Conservation (phyloP, 2,329 filamentous ascomycete species). For the Aureobasidium uvarum region DNA sequence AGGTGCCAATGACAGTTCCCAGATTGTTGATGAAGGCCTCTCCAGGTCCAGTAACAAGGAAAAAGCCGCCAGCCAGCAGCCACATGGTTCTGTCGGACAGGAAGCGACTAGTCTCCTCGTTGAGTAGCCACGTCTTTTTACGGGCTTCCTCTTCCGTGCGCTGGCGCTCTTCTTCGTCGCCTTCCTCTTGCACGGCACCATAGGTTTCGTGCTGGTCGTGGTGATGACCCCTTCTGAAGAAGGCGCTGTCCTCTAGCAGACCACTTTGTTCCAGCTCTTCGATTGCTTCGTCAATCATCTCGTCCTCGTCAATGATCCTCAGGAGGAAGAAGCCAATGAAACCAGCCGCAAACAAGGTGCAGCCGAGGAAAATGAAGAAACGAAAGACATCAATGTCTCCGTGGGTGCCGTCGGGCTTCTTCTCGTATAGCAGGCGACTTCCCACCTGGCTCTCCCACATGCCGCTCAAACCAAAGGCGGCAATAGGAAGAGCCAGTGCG, state of each 20-base stretch:
- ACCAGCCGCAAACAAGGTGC: conserved; percentile 69
- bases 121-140: conserved; percentile 88
- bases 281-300: conserved; percentile 84
- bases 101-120: conserved; percentile 84
- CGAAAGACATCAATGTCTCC: conserved; percentile 71
- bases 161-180: conserved; percentile 47
- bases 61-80: conserved; percentile 86
- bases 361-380: conserved; percentile 82
- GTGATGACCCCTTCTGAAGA: conserved; percentile 61
- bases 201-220: conserved; percentile 52
- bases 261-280: conserved; percentile 90
- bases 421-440: conserved; percentile 72
- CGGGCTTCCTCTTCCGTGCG: conserved; percentile 56
- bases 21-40: conserved; percentile 98
- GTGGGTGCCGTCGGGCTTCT: conserved; percentile 57
- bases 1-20: conserved; percentile 85
- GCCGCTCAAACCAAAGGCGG: conserved; percentile 86
- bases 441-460: conserved; percentile 95
- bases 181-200: conserved; percentile 58
- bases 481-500: conserved; percentile 85
- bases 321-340: conserved; percentile 71
- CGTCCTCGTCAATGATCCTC: conserved; percentile 76
- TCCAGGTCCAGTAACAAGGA: conserved; percentile 90
- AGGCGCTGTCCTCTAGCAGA: conserved; percentile 69
- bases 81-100: conserved; percentile 91